Percentiles rank a stretch among this genome's conserved stretches.
Evolutionary conservation across 1,284 basidiomycete genomes (phyloP).

Genomic region (Pseudozyma tsukubaensis): DNA sequence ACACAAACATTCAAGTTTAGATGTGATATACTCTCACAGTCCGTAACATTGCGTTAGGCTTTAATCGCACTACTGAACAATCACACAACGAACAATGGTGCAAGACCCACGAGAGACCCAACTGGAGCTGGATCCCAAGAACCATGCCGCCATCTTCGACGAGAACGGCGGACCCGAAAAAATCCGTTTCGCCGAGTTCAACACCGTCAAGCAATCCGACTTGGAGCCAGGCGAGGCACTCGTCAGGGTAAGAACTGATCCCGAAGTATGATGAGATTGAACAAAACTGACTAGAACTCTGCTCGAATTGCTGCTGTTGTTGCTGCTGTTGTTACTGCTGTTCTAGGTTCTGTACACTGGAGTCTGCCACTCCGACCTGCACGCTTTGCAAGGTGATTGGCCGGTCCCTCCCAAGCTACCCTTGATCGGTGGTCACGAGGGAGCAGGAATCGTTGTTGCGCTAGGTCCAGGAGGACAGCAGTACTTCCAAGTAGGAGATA

Average conservation of each 20-base stretch:
- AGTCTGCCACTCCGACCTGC: conserved; percentile 50
- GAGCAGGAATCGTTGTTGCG: conserved; percentile 76
- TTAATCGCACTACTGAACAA: neutral
- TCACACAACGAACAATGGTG: conserved; percentile 16
- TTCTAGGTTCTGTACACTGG: conserved; percentile 42
- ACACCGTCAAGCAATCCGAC: conserved; percentile 63
- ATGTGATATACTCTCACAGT: no score
- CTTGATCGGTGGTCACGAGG: conserved; percentile 87
- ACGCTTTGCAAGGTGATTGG: conserved; percentile 65
- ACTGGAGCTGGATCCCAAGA: conserved; percentile 28
- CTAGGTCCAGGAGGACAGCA: conserved; percentile 77
- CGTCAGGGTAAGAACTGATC: conserved; percentile 74
- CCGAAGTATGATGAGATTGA: no score
- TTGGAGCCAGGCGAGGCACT: conserved; percentile 83
- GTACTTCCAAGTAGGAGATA: conserved; percentile 76
- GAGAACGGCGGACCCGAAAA: conserved; percentile 49
- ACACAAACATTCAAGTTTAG: no score
- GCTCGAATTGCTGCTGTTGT: neutral
- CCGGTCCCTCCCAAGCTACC: conserved; percentile 73
- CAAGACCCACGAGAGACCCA: conserved; percentile 42
- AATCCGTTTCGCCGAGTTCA: conserved; percentile 35
- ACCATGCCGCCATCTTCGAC: conserved; percentile 48
- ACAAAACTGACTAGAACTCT: neutral
- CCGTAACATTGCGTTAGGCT: neutral
- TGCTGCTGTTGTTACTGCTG: neutral